Base-by-base conservation (phyloP, 1,139 yeast species). In the Neolecta irregularis region DNA sequence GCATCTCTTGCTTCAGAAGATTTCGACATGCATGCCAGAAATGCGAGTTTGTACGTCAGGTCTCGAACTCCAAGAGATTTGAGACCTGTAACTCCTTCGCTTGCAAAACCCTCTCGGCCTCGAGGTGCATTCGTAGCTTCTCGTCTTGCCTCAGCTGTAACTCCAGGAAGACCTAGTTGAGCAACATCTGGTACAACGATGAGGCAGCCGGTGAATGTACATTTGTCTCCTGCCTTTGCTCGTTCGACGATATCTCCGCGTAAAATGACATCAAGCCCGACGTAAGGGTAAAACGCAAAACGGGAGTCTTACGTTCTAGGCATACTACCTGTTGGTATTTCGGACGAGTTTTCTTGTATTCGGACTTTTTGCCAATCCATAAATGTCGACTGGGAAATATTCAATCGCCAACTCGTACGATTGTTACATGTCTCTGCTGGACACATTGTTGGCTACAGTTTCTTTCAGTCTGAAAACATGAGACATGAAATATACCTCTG, bases 271-370 rank as follows among this genome's bases (percentile, higher is more conserved):
- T 88, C 98, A 46, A 88, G 60, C 28, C 45, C 37, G 20, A 5
- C 12, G 13, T 5, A 3, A 29, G 2, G 5, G 6, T 6, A 6
- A 3, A 20, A 8, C 6, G 17, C 21, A 11, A 4, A 18, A 30
- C 13, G 7, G 15, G 8, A 22, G 9, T 34, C 44, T 30, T 24
- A 41, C 6, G 96, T 88, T 55, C 99, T 70, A 24, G 99, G 99
- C 99, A 88, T 88, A 2, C 95, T 81, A 21, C 99, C 99, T 0
- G 95, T 83, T 19, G 99, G 99, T 41, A 88, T 88, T 57, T 88
- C 98, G 48, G 67, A 78, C 11, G 96, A 72, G 51, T 88, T 91
- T 54, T 88, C 99, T 55, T 88, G 99, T 43, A 88, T 78, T 47
- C 98, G 69, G 17, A 85, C 92, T 48, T 80, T 78, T 57, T 88